Conservation (phyloP, 1,284 basidiomycete genomes). For the Microbotryum lychnidis-dioicae region DNA sequence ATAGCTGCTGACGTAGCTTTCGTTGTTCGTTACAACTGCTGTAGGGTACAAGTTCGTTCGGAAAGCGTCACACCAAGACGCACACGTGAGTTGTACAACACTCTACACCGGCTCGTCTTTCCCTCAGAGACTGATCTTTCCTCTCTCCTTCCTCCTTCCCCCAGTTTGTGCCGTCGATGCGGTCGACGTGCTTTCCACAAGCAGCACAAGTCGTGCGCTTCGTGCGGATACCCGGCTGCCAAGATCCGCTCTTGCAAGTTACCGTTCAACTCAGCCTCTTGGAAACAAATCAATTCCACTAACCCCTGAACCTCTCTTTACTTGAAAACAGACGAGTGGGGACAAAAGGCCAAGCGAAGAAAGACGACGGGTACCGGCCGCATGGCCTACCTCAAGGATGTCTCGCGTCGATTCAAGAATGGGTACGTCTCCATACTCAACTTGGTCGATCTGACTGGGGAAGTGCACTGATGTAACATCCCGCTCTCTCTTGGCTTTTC, state of each 20-base stretch:
- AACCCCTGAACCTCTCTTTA: too few relatives aligned
- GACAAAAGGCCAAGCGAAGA: slow-evolving; percentile 96
- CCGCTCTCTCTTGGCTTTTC: background rate
- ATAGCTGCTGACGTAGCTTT: too few relatives aligned
- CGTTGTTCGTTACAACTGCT: background rate
- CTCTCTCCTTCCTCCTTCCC: background rate
- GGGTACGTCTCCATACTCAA: slow-evolving; percentile 47
- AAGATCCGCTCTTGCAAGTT: slow-evolving; percentile 73
- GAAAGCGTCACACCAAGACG: slow-evolving; percentile 97
- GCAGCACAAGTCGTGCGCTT: slow-evolving; percentile 93
- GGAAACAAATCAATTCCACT: too few relatives aligned
- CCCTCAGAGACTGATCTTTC: background rate
- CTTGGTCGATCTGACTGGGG: slow-evolving; percentile 13
- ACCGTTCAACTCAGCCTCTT: background rate
- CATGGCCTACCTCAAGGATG: slow-evolving; percentile 88
- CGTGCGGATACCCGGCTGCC: slow-evolving; percentile 93
- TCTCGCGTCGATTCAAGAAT: slow-evolving; percentile 93
- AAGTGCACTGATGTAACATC: background rate
- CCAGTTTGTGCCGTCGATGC: slow-evolving; percentile 74
- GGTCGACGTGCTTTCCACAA: slow-evolving; percentile 88
- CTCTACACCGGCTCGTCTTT: background rate
- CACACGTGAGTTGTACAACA: slow-evolving; percentile 54
- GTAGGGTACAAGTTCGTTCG: slow-evolving; percentile 41
- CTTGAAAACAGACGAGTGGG: slow-evolving; percentile 63
- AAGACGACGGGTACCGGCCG: slow-evolving; percentile 85